Conservation (phyloP, 2,329 filamentous ascomycete genomes). For the Diaporthe citrichinensis region DNA sequence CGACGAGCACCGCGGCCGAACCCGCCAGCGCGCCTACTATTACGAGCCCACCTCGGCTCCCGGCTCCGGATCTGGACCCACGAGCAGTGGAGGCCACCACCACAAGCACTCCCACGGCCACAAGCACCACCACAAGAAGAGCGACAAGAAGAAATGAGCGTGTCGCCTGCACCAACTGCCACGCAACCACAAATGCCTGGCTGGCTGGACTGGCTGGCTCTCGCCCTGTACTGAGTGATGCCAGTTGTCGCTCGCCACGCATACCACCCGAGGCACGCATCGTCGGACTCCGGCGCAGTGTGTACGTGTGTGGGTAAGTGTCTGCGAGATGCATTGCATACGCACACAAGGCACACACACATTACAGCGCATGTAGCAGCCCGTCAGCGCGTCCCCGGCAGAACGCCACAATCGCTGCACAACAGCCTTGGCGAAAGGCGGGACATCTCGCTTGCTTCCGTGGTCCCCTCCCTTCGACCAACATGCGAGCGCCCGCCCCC, state of each 20-base stretch:
- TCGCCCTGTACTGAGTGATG: not conserved
- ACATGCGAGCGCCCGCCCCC: not conserved
- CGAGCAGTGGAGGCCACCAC: conserved; percentile 38
- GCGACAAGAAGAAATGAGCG: conserved; percentile 37
- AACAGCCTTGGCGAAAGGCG: conserved; percentile 25
- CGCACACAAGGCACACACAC: not conserved
- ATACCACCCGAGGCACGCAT: not conserved
- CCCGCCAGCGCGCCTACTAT: conserved; percentile 52
- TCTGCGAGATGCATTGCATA: conserved; percentile 16
- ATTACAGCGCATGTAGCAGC: not conserved
- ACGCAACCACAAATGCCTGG: not conserved
- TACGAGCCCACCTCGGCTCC: conserved; percentile 21
- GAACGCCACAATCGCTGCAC: conserved; percentile 27
- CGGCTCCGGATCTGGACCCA: not conserved
- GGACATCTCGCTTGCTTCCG: not conserved
- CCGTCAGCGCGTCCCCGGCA: not conserved
- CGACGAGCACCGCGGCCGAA: conserved; percentile 56
- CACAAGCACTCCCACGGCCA: conserved; percentile 43
- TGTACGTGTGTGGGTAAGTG: conserved; percentile 17
- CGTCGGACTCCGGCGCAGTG: not conserved
- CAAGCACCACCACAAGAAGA: conserved; percentile 38
- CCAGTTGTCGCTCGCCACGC: not conserved
- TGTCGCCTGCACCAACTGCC: not conserved
- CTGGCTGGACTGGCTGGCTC: too few species aligned
- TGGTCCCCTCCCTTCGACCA: not conserved